These are phyloP conservation scores for Erigeron canadensis DNA, from an alignment of 129 eudicot species.

Conservation along the genomic window DNA sequence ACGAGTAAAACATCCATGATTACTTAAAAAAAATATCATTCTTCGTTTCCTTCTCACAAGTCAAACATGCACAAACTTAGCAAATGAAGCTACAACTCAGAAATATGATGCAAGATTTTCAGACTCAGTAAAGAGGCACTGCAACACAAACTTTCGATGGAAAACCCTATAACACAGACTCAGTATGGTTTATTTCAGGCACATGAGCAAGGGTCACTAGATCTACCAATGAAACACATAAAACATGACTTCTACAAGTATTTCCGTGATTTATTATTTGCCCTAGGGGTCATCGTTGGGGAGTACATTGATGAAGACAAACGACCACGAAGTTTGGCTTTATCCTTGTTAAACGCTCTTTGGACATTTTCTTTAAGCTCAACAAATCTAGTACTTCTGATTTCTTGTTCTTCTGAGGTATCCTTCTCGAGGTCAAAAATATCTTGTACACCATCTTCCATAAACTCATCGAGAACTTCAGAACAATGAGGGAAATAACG, in stretches of 20 bases:
- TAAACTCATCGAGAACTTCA: slow-evolving; percentile 58
- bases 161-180: no score
- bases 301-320: slow-evolving; percentile 47
- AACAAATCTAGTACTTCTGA: slow-evolving; percentile 47
- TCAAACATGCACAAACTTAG: no score
- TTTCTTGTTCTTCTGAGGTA: slow-evolving; percentile 53
- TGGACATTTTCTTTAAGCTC: slow-evolving; percentile 71
- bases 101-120: no score
- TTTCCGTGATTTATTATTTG: slow-evolving; percentile 34
- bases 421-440: slow-evolving; percentile 45
- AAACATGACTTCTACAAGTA: slow-evolving; percentile 1
- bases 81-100: no score
- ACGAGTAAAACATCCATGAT: no score
- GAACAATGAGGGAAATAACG: slow-evolving; percentile 89
- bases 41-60: no score
- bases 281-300: slow-evolving; percentile 32
- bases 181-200: slow-evolving; percentile 4
- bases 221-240: not conserved
- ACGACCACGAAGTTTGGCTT: slow-evolving; percentile 49
- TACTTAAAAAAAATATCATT: no score
- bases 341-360: slow-evolving; percentile 68
- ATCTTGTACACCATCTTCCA: slow-evolving; percentile 64
- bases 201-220: slow-evolving; percentile 6
- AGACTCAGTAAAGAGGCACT: no score
- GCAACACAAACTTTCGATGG: no score